Base-by-base conservation (phyloP, 306 rosid species). In the Bauhinia variegata region DNA sequence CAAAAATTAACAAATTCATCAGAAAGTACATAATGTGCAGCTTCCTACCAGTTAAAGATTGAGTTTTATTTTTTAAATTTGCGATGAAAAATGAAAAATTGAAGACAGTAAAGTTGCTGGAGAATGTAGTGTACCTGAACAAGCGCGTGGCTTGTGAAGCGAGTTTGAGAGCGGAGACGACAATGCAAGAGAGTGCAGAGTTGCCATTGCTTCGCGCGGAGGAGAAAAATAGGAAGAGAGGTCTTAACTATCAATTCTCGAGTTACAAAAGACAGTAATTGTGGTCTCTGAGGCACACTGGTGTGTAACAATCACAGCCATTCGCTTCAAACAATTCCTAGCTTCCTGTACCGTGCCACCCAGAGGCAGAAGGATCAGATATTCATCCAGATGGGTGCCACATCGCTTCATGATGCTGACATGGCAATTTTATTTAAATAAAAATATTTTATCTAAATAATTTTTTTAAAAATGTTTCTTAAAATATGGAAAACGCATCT, bases 301-400 rank as follows among this genome's bases (percentile, higher is more conserved):
- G 78, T n/a, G 96, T 84, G 96, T 78, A 80, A 78, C 60, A 72
- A 86, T 38, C 75, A 79, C 70, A 86, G 48, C 98, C 98, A 86
- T 72, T 78, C 98, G 75, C 79, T 85, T 36, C 67, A 51, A 15
- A 1, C 28, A 67, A 58, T 55, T 69, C 77, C 76, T 48, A 12
- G 19, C 73, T 50, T 61, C 32, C 65, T 36, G 41, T 5, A 6
- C 9, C 0, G 41, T 36, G 9, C 1, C 8, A 16, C 38, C 17
- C 64, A 60, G 52, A 74, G 36, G n/a, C n/a, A n/a, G n/a, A n/a
- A n/a, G 47, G 57, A 47, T 23, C 39, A 3, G 53, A 63, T 42
- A n/a, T n/a, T n/a, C n/a, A n/a, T n/a, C n/a, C n/a, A n/a, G n/a
- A n/a, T n/a, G n/a, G n/a, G n/a, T n/a, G n/a, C n/a, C n/a, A n/a